Conservation (phyloP, 2,329 filamentous ascomycete species). For the Cercospora sp. region DNA sequence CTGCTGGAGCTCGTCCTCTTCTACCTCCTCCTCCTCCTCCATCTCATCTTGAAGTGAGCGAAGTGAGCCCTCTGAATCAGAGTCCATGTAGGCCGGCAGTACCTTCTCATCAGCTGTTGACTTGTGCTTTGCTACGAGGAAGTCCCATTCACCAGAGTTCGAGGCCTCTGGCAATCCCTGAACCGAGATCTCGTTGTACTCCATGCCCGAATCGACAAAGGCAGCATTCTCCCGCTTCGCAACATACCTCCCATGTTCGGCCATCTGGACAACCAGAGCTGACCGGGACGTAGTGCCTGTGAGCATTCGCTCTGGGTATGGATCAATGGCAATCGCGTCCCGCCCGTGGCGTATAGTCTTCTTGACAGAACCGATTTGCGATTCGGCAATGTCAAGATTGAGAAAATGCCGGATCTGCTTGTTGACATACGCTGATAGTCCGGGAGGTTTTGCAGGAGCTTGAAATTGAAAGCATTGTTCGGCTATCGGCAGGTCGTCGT, state of each 20-base stretch:
- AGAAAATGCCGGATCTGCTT: slow-evolving; percentile 34
- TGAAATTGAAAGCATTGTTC: slow-evolving; percentile 32
- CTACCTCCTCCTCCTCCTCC: slow-evolving; percentile 50
- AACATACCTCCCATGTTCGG: slow-evolving; percentile 18
- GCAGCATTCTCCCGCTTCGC: slow-evolving; percentile 35
- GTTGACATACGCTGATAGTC: slow-evolving; percentile 33
- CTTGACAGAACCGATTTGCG: slow-evolving; percentile 7
- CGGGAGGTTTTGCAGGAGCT: slow-evolving; percentile 17
- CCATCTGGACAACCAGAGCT: slow-evolving; percentile 34
- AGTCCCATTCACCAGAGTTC: slow-evolving; percentile 30
- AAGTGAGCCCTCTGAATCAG: slow-evolving; percentile 14
- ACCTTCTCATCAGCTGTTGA: slow-evolving; percentile 41
- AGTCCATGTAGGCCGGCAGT: slow-evolving; percentile 20
- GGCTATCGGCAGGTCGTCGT: slow-evolving; percentile 19
- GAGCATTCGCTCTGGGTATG: slow-evolving; percentile 34
- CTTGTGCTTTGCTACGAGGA: slow-evolving; percentile 30
- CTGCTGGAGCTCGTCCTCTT: slow-evolving; percentile 45
- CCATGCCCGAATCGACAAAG: slow-evolving; percentile 22
- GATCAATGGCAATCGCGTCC: slow-evolving; percentile 34
- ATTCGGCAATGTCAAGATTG: slow-evolving; percentile 13
- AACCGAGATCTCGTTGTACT: slow-evolving; percentile 15
- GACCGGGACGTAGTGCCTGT: slow-evolving; percentile 29
- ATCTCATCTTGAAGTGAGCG: slow-evolving; percentile 29
- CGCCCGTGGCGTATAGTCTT: slow-evolving; percentile 27
- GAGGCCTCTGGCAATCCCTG: slow-evolving; percentile 20